Evolutionary conservation across 139 green algal species (phyloP), one percentile per base, ranked within the genome.

Genomic region (Coelastrella sp.): DNA sequence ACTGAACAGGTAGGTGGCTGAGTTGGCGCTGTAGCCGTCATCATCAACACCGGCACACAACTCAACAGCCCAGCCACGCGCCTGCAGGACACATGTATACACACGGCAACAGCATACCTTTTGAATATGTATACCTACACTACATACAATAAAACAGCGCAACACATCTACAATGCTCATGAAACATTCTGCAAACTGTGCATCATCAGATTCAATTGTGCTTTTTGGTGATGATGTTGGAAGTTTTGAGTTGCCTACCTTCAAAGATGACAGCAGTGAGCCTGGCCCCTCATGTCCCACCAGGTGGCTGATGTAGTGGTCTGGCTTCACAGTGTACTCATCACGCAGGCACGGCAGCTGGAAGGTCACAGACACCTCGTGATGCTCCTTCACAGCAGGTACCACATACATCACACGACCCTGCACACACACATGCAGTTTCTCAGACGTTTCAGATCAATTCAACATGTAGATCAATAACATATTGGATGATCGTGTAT

Each of bases 271-370:
- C 57, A 99, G 94, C 58, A 99, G 93, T 10, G 94, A 98, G 27
- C 97, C 97, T 6, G 90, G 91, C 27, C 97, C 96, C 92, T 99
- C 98, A 89, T 99, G 98, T 0, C 98, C 98, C 66, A 99, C 89
- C 27, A 99, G 94, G 92, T 99, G 97, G 4, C 91, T 92, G 10
- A 99, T 72, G 93, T 99, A 99, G 74, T 98, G 94, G 17, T 98
- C 97, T 0, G 96, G 91, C 93, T 99, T 99, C 78, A 74, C 91
- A 7, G 84, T 81, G 94, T 99, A 99, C 15, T 82, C 75, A 6
- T 79, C 87, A 6, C 91, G 72, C 73, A 99, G 88, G 91, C 90
- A 95, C 59, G 98, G 98, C 63, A 99, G 91, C 89, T 95, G 92
- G 90, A 99, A 99, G 81, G 93, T 96, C 10, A 97, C 85, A 11